Percentiles rank a stretch among this genome's conserved stretches.
These are phyloP conservation scores for Paratinospora sagittata DNA, from an alignment of 164 flowering plant genomes.

Conservation along the genomic window DNA sequence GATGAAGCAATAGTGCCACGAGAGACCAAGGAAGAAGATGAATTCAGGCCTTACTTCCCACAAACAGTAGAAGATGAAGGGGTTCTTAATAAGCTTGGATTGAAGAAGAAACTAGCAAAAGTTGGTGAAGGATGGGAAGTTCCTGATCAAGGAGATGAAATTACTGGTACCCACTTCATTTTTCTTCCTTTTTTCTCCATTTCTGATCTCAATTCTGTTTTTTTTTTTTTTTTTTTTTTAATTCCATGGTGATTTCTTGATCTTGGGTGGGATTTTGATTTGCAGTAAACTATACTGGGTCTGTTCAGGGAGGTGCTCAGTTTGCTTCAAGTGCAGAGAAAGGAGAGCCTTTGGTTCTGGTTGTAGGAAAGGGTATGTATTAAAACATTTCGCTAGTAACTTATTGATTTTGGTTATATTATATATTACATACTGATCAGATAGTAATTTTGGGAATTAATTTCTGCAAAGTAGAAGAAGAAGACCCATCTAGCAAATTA, in stretches of 20 bases:
- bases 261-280: not conserved
- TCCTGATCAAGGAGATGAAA: constrained; percentile 17
- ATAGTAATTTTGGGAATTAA: too few species aligned
- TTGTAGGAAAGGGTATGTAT: constrained; percentile 22
- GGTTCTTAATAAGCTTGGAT: constrained; percentile 15
- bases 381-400: too few species aligned
- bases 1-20: constrained; percentile 18
- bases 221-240: too few species aligned
- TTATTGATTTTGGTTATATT: too few species aligned
- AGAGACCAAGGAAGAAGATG: constrained; percentile 10
- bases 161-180: constrained; percentile 7
- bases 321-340: constrained; percentile 24
- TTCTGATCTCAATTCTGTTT: not conserved
- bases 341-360: constrained; percentile 14
- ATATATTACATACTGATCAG: too few species aligned
- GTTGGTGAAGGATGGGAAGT: constrained; percentile 20
- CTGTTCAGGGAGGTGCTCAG: constrained; percentile 14
- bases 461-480: too few species aligned
- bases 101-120: constrained; percentile 15
- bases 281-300: constrained; percentile 21
- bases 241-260: not conserved
- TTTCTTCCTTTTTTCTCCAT: not conserved
- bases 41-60: constrained; percentile 22
- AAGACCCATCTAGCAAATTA: too few species aligned
- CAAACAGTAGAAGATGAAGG: constrained; percentile 20